Evolutionary conservation across 2,329 filamentous ascomycete genomes (phyloP), one percentile per base, ranked within the genome.

Genomic region (Rasamsonia emersonii): DNA sequence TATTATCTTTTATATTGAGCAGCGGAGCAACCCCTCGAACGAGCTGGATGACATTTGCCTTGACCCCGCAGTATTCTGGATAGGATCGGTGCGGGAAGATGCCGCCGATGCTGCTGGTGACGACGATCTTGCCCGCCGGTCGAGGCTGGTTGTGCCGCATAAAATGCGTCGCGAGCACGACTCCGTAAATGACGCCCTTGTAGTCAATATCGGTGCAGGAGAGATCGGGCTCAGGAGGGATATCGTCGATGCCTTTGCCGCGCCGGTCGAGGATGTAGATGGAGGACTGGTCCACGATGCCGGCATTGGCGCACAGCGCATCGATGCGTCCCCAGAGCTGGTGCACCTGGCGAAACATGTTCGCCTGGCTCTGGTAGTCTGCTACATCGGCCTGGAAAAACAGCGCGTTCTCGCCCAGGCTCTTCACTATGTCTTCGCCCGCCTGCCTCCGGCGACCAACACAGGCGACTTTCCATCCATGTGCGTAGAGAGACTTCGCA

Each of bases 41-140:
- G 37, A 65, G 67, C 15, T 54, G 48, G 18, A 59, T 49, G 6
- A 68, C 58, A 0, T 60, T 69, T 3, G 69, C 65, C 41, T 73
- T 73, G 5, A 67, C 62, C n/a, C 64, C 64, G 32, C 58, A 61
- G 45, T 73, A 71, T 41, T 71, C 62, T 0, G 68, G 67, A 36
- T 62, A 65, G 0, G 58, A 52, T 6, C 49, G 39, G 37, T 66
- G 61, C 1, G 68, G 65, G 28, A 63, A 61, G 1, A 70, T 39
- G 1, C 52, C 62, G 2, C 61, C 59, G 35, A 64, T 58, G 36
- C 60, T 67, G 2, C 56, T 54, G 1, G 66, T 70, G 0, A 59
- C 54, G 8, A 68, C 49, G 32, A 70, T 65, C 33, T 52, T 59
- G 1, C 66, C 67, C 2, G 62, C 64, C 0, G 58, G 57, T 0